Evolutionary conservation across 2,329 filamentous ascomycete species (phyloP), one percentile per base, ranked within the genome.

Genomic region (Fusarium sp.): DNA sequence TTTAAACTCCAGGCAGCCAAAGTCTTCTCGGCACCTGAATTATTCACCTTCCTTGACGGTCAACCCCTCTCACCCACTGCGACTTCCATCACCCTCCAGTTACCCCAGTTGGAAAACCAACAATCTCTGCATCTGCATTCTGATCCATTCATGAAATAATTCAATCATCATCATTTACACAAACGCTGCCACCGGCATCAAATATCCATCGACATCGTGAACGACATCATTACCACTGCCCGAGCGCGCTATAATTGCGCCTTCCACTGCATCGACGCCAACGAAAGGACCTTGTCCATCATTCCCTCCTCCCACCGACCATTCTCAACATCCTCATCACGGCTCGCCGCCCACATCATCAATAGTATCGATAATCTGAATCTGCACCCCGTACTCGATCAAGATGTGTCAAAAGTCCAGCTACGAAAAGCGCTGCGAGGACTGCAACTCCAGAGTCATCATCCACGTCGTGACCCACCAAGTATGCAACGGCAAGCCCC

Each of bases 221-320:
- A 20, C 32, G 18, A 17, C 7, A 52, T 13, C 0, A 12, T 20
- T 24, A 26, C n/a, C 10, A 17, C 0, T 9, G 9, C 8, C n/a
- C 14, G 5, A 22, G 5, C 32, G 9, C 5, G 32, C n/a, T 1
- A 52, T 22, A 30, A 3, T 30, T 13, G n/a, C 47, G 6, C 10
- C n/a, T 22, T 26, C 2, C 3, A 15, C 32, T 15, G 10, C n/a
- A 22, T 26, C 30, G 20, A 15, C 50, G 10, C 18, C 18, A 2
- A 26, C n/a, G 11, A 18, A 8, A 36, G 3, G 2, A 12, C 6
- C 9, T 3, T 6, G 2, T 10, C n/a, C 30, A 3, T 3, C 48
- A 22, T 14, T n/a, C 15, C 11, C 47, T 22, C 8, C 17, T 15
- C 17, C 12, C 17, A 52, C 9, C 17, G 12, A 30, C 14, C 28